Conservation (phyloP, 2,329 filamentous ascomycete species). For the Cucurbitaria berberidis region DNA sequence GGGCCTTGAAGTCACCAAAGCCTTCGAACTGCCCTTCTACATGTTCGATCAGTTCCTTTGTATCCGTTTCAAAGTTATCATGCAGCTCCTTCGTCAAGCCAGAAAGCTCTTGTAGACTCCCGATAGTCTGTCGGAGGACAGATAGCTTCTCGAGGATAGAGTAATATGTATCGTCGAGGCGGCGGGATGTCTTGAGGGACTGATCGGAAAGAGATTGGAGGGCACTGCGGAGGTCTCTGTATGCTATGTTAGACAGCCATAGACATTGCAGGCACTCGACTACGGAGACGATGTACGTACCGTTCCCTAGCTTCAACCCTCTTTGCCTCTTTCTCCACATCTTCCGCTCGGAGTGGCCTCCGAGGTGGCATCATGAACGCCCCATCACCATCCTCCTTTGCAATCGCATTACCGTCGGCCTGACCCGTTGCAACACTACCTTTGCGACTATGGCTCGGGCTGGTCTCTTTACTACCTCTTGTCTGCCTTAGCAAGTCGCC, state of each 20-base stretch:
- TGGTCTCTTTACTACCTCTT: constrained; percentile 38
- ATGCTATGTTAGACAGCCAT: constrained; percentile 20
- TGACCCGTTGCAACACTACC: constrained; percentile 30
- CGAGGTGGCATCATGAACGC: constrained; percentile 23
- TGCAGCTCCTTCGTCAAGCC: constrained; percentile 64
- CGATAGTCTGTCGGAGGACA: constrained; percentile 68
- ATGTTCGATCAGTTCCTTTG: constrained; percentile 65
- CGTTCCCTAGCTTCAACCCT: constrained; percentile 46
- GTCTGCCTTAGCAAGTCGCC: constrained; percentile 51
- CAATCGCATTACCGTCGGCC: constrained; percentile 10
- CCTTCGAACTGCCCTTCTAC: constrained; percentile 65
- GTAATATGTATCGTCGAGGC: constrained; percentile 77
- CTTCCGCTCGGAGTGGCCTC: constrained; percentile 45
- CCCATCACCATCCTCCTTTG: constrained; percentile 12
- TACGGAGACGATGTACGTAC: constrained; percentile 31
- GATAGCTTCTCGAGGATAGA: constrained; percentile 72
- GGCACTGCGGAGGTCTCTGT: constrained; percentile 49
- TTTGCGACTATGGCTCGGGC: constrained; percentile 39
- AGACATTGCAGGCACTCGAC: not conserved
- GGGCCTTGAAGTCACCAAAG: constrained; percentile 68
- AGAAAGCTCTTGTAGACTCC: constrained; percentile 70
- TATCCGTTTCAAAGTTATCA: constrained; percentile 65
- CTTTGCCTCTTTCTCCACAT: constrained; percentile 48
- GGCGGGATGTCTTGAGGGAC: constrained; percentile 67
- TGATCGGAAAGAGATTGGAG: constrained; percentile 61